Percentiles rank a stretch among this genome's conserved stretches.
Conservation (phyloP, 2,329 filamentous ascomycete genomes). For the Plenodomus biglobosus region DNA sequence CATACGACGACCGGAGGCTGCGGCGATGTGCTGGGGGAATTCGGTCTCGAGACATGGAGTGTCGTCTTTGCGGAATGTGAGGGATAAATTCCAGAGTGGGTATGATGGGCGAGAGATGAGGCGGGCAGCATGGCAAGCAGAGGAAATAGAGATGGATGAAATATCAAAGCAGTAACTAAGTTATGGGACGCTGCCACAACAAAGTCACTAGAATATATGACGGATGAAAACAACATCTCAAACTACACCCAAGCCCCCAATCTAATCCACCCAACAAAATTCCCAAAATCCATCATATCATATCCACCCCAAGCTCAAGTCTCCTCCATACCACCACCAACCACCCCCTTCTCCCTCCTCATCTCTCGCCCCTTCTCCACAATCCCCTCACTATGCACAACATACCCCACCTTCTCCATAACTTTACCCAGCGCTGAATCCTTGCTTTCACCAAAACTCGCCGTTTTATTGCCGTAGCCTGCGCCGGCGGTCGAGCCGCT, state of each 20-base stretch:
- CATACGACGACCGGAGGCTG: not conserved
- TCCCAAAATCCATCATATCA: no score
- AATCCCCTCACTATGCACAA: conserved; percentile 53
- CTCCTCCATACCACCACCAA: not conserved
- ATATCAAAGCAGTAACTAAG: not conserved
- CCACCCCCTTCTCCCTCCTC: conserved; percentile 44
- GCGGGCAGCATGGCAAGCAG: not conserved
- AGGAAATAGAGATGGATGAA: conserved; percentile 1
- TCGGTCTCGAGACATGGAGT: not conserved
- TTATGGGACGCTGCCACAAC: not conserved
- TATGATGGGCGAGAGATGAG: conserved; percentile 3
- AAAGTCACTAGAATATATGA: no score
- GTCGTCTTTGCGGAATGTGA: not conserved
- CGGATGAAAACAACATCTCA: no score
- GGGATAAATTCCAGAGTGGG: not conserved
- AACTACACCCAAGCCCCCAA: no score
- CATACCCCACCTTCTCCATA: conserved; percentile 59
- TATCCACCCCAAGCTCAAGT: not conserved
- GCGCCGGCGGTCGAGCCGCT: conserved; percentile 40
- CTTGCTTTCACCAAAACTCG: conserved; percentile 16
- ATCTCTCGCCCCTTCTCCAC: conserved; percentile 55
- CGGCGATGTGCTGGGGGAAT: conserved; percentile 1
- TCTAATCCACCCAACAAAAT: no score
- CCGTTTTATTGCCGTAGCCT: conserved; percentile 46
- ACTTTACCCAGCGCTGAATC: conserved; percentile 59